Evolutionary conservation across 208 protist genomes (phyloP).

Genomic region (Wallacemonas sp.): DNA sequence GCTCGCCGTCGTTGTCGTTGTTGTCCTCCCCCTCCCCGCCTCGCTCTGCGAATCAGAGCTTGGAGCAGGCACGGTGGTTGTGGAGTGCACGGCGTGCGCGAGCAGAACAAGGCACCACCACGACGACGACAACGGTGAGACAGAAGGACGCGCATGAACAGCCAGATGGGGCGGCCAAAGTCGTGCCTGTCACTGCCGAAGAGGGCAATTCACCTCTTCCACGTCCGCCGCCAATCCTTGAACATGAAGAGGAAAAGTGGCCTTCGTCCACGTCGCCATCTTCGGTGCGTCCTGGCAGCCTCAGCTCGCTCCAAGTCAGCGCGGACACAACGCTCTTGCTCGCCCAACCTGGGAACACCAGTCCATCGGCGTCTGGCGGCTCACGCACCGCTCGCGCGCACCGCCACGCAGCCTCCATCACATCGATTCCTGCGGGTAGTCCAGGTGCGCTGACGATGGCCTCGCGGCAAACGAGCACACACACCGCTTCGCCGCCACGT

Average conservation of each 20-base stretch:
- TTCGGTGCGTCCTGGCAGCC: not conserved
- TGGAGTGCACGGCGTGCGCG: conserved; percentile 4
- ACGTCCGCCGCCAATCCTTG: not conserved
- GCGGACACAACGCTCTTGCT: not conserved
- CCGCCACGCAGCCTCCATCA: no score
- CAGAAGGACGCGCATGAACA: not conserved
- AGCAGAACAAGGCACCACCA: not conserved
- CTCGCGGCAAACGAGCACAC: no score
- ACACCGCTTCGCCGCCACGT: not conserved
- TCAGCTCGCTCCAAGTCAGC: conserved; percentile 1
- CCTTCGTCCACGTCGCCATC: not conserved
- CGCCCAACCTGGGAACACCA: no score
- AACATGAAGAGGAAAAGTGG: not conserved
- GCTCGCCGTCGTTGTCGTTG: not conserved
- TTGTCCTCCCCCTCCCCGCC: not conserved
- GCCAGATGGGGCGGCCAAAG: no score
- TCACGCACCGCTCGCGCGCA: no score
- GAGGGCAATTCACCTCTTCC: not conserved
- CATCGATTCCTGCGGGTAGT: no score
- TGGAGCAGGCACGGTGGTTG: conserved; percentile 7
- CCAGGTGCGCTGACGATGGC: no score
- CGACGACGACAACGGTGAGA: not conserved
- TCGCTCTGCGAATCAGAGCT: not conserved
- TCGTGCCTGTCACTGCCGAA: no score
- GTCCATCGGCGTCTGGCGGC: no score